Evolutionary conservation across 2,329 filamentous ascomycete species (phyloP).

Genomic region (Calycina marina): DNA sequence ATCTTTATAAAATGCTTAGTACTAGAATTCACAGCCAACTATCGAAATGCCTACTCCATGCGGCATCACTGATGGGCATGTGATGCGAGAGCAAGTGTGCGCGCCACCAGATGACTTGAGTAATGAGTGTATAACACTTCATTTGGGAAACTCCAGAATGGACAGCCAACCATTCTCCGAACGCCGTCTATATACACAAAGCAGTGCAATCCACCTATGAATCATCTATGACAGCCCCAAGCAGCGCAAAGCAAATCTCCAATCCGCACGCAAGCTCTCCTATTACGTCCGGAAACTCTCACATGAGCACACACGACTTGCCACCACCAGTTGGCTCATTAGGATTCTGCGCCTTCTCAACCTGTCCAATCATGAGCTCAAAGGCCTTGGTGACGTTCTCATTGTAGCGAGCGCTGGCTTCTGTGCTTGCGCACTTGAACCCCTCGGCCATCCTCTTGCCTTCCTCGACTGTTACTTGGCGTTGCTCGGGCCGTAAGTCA

Average conservation of each 20-base stretch:
- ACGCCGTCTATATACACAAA: too few relatives aligned
- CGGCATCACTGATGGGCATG: too few relatives aligned
- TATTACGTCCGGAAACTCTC: constrained; percentile 14
- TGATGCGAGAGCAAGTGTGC: too few relatives aligned
- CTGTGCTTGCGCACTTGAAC: constrained; percentile 85
- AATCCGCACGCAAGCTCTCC: constrained; percentile 2
- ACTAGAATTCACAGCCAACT: too few relatives aligned
- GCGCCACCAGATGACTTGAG: too few relatives aligned
- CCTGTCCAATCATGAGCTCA: constrained; percentile 84
- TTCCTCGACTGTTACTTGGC: constrained; percentile 76
- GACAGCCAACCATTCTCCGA: too few relatives aligned
- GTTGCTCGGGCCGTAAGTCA: constrained; percentile 81
- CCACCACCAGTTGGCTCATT: constrained; percentile 65
- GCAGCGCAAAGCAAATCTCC: constrained; percentile 1
- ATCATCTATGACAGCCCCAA: too few relatives aligned
- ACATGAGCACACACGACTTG: constrained; percentile 79
- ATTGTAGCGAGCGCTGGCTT: constrained; percentile 87
- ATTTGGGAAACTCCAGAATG: too few relatives aligned
- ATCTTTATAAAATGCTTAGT: too few relatives aligned
- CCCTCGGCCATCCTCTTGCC: constrained; percentile 74
- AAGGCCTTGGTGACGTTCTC: constrained; percentile 89
- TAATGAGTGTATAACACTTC: too few relatives aligned
- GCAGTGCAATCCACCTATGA: too few relatives aligned
- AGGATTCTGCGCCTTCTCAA: constrained; percentile 88
- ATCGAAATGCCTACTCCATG: too few relatives aligned